Evolutionary conservation across 2,329 filamentous ascomycete genomes (phyloP), one percentile per base, ranked within the genome.

Genomic region (Fulvia fulva): DNA sequence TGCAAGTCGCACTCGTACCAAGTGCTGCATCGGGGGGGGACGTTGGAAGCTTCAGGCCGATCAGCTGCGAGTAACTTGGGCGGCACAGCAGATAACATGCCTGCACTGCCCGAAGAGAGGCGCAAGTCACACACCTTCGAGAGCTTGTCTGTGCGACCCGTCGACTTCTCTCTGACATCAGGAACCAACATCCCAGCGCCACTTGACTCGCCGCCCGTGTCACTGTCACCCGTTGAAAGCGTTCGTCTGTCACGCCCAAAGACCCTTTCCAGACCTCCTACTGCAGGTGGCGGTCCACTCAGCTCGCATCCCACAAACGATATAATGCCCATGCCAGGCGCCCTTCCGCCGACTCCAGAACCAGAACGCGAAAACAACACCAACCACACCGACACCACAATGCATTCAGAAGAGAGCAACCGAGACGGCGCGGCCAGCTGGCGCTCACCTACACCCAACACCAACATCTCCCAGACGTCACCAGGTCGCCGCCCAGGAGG

Each of bases 231-330:
- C 44, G 21, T 46, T 46, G 44, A 46, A 25, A 46, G 5, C 44
- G 44, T 2, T 26, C 5, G 44, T 16, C 44, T 11, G n/a, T 46
- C 44, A 41, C 30, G 14, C 32, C 28, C 32, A 26, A 22, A 50
- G 11, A 55, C 47, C 49, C 37, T 55, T 21, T 60, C 59, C n/a
- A 56, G 68, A 37, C 67, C 70, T 46, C 70, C 68, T 21, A 70
- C 68, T 9, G 58, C 67, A 28, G 68, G 68, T 58, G 68, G 70
- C 34, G 71, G 71, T 16, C 70, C 70, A 28, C 66, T 73, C 28
- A 68, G 63, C 32, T 72, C 70, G 21, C 70, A 73, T 56, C 71
- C 71, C 9, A 66, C 71, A 23, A 65, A 64, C 14, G 54, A 55
- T 63, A 65, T n/a, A 61, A 65, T 37, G 63, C 65, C 56, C 50